Evolutionary conservation across 2,329 filamentous ascomycete genomes (phyloP), one percentile per base, ranked within the genome.

Genomic region (Coniochaeta pulveracea): DNA sequence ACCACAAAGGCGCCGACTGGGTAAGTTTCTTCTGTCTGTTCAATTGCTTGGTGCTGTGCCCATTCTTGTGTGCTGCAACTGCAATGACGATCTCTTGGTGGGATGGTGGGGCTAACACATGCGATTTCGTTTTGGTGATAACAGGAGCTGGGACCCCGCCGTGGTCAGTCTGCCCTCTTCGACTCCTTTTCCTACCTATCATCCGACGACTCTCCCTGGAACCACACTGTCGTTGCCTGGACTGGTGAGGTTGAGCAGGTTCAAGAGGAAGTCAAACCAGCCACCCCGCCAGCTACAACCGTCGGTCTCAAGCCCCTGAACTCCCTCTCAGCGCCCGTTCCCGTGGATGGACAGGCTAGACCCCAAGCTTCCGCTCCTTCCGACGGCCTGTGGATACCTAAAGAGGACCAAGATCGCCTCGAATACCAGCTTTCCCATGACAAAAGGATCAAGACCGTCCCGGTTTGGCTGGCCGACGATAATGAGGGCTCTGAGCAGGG

Each of bases 141-240:
- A 16, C 41, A 89, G 84, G 75, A 83, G 50, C 62, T 95, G 35
- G 76, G 74, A 46, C 66, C 76, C 39, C 82, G 88, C 17, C 80
- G 81, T 39, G 89, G 89, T 35, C 89, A 88, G 37, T 95, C 89
- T 10, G 86, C 89, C 11, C 70, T 96, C 21, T 93, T 93, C 58
- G 86, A 95, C 55, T 88, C 86, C 8, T 86, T 96, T 49, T 74
- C 80, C 36, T 80, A 93, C 57, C 75, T 96, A 27, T 84, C 86
- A 4, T 93, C 86, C n/a, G 68, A 80, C 36, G 70, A 81, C 26
- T 79, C 80, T 3, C 77, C 80, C 14, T 96, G 88, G 88, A 85
- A 86, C 47, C 89, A 95, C 60, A 91, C 80, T 1, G 72, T 95
- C 5, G 83, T 96, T 34, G 88, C 85, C 28, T 96, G 89, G 89